phyloP scores from a whole-genome alignment of 2,329 filamentous ascomycete genomes.

The Zasmidium angulare region DNA sequence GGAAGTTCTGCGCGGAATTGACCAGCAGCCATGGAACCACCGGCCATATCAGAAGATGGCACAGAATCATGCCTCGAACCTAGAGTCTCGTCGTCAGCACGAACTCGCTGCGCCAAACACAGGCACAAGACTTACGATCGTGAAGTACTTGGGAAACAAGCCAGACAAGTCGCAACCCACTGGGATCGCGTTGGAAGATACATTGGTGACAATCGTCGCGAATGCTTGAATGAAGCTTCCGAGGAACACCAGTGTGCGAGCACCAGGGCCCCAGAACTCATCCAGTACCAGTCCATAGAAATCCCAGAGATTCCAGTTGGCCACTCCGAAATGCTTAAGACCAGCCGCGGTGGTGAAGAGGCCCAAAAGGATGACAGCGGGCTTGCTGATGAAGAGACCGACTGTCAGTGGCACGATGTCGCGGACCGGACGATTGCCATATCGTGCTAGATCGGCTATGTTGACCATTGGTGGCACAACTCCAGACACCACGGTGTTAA shows the following conservation, averaged over 20 bases:
- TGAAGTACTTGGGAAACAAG: constrained; percentile 45
- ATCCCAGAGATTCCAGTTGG: constrained; percentile 49
- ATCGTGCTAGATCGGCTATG: constrained; percentile 45
- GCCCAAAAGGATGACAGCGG: constrained; percentile 44
- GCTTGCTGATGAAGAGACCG: constrained; percentile 40
- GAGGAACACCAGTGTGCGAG: constrained; percentile 43
- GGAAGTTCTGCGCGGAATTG: constrained; percentile 40
- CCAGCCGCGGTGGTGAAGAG: constrained; percentile 42
- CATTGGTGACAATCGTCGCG: constrained; percentile 46
- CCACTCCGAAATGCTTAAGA: constrained; percentile 35
- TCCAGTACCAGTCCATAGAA: constrained; percentile 43
- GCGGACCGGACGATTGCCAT: constrained; percentile 33
- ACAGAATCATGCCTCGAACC: constrained; percentile 43
- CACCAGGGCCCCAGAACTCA: constrained; percentile 39
- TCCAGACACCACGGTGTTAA: constrained; percentile 42
- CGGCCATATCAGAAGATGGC: constrained; percentile 37
- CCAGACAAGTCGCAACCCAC: constrained; percentile 45
- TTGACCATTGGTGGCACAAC: constrained; percentile 37
- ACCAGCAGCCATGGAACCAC: constrained; percentile 47
- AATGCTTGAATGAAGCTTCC: constrained; percentile 38
- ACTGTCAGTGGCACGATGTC: constrained; percentile 35
- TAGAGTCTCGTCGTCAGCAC: not conserved
- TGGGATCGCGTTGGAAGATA: constrained; percentile 43
- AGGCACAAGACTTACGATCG: constrained; percentile 30
- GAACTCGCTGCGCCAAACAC: not conserved